phyloP scores from a whole-genome alignment of 2,329 filamentous ascomycete genomes.

The Penicillium aurantiogriseum region DNA sequence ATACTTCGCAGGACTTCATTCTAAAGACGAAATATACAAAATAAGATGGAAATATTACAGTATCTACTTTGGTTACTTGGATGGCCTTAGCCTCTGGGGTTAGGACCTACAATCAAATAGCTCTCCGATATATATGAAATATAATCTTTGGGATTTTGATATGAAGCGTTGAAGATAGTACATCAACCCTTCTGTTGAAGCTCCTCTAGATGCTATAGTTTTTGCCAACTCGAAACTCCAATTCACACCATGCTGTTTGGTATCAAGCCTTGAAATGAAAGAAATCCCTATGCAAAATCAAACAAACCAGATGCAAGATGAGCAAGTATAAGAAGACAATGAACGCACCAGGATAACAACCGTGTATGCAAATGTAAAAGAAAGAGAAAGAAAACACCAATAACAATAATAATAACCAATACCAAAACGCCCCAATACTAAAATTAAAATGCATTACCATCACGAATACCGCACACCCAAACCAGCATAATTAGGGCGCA shows the following conservation, averaged over 20 bases:
- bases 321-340: not conserved
- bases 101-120: not conserved
- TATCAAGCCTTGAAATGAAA: not conserved
- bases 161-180: not conserved
- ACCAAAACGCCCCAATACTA: not conserved
- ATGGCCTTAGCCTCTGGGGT: no score
- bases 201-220: conserved; percentile 1
- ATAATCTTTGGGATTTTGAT: not conserved
- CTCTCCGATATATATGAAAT: not conserved
- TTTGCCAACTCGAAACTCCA: not conserved
- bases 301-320: not conserved
- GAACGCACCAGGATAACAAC: not conserved
- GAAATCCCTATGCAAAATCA: not conserved
- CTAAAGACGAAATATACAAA: no score
- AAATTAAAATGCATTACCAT: not conserved
- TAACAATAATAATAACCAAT: not conserved
- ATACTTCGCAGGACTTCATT: no score
- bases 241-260: not conserved
- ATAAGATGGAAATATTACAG: no score
- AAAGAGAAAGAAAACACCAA: not conserved
- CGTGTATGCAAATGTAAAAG: not conserved
- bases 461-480: conserved; percentile 19
- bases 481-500: conserved; percentile 24
- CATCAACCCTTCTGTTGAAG: not conserved
- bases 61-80: no score